Base-by-base conservation (phyloP, 352 stramenopile genomes). In the Phytophthora hybrid region DNA sequence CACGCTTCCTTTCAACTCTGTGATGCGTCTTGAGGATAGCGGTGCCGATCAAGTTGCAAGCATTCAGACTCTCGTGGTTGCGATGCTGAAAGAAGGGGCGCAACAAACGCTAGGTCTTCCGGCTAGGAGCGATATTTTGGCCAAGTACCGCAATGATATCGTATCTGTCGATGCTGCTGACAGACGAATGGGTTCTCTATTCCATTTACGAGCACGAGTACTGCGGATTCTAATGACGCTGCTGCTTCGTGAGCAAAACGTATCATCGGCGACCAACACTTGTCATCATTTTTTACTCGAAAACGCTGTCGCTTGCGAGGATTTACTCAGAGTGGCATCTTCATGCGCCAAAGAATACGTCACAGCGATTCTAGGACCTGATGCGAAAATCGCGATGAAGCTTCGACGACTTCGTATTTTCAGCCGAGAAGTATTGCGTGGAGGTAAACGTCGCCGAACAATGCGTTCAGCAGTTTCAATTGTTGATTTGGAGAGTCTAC, bases 311-410 rank as follows among this genome's bases (percentile, higher is more conserved):
- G 47, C 63, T 4, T 64, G 66, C 8, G 70, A 82, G 13, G 29
- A 56, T 21, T 57, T 88, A 16, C 74, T 89, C 9, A 29, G 59
- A 26, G 41, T 79, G 26, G 78, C 81, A 3, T 79, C 81, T 14
- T 65, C 47, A 21, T 59, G 59, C 14, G 55, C 52, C 6, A 59
- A 66, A 21, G 69, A 70, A 11, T 46, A 57, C 11, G 32, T 81
- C 11, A 58, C 19, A 4, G 41, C 67, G 8, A 18, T 56, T 0
- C 52, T 89, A 5, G 80, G 81, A 26, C 59, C 68, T 21, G 78
- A 82, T 46, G 54, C 62, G 61, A 82, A 84, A 72, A 54, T 55
- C 10, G 81, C 78, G 9, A 53, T 86, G 49, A 83, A 75, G 49
- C 65, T 80, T 59, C 65, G 57, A n/a, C 74, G 70, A 19, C 6